phyloP scores from a whole-genome alignment of 2,329 filamentous ascomycete genomes.

The Knoxdaviesia capensis region DNA sequence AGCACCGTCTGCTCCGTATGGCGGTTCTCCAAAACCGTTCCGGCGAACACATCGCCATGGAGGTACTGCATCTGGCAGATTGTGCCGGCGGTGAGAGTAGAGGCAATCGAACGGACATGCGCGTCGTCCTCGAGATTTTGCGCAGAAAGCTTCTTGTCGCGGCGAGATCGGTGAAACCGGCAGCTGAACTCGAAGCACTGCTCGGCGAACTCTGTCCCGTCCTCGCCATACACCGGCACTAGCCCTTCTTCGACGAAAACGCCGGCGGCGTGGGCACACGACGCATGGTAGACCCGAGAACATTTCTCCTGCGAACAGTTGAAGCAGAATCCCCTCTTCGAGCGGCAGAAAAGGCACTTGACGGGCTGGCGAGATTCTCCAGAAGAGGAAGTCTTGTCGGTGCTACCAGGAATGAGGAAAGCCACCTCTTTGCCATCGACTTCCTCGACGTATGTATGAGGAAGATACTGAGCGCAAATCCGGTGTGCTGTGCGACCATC shows the following conservation, averaged over 20 bases:
- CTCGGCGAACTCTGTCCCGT: constrained; percentile 81
- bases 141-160: constrained; percentile 54
- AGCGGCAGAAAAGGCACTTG: constrained; percentile 88
- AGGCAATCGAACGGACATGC: constrained; percentile 47
- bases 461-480: constrained; percentile 75
- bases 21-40: constrained; percentile 69
- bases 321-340: constrained; percentile 88
- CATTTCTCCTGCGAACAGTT: constrained; percentile 94
- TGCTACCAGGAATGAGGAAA: constrained; percentile 60
- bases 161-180: constrained; percentile 79
- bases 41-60: constrained; percentile 77
- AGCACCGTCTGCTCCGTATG: constrained; percentile 55
- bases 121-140: constrained; percentile 50
- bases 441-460: constrained; percentile 67
- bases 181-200: constrained; percentile 87
- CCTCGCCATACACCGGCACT: constrained; percentile 71
- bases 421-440: constrained; percentile 54
- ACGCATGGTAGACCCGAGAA: constrained; percentile 80
- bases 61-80: constrained; percentile 74
- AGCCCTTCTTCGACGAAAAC: constrained; percentile 79
- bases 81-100: constrained; percentile 47
- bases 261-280: constrained; percentile 78
- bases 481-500: constrained; percentile 75
- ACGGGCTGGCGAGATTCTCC: constrained; percentile 53
- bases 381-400: constrained; percentile 25